Conservation (phyloP, 495 filamentous ascomycete genomes). For the Penicillium maclennaniae region DNA sequence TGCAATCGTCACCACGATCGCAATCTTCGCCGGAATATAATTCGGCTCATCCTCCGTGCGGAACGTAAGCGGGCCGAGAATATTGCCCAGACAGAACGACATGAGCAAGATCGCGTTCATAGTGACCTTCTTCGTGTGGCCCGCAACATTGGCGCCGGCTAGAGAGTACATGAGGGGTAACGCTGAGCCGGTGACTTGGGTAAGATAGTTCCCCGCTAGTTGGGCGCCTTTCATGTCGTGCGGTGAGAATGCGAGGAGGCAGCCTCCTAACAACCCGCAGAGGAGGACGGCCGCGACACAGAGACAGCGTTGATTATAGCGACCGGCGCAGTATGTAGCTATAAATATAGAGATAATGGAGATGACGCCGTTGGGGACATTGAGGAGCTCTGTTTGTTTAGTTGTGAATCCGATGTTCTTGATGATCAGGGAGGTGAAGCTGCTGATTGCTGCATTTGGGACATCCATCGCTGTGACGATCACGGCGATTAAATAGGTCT, state of each 20-base stretch:
- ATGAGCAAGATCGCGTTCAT: conserved; percentile 55
- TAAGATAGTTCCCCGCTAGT: conserved; percentile 39
- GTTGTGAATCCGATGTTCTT: conserved; percentile 54
- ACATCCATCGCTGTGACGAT: conserved; percentile 24
- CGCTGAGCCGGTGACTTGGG: conserved; percentile 35
- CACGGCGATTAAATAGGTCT: conserved; percentile 32
- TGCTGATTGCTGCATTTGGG: conserved; percentile 27
- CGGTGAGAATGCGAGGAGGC: conserved; percentile 55
- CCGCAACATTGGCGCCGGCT: conserved; percentile 41
- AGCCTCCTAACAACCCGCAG: conserved; percentile 50
- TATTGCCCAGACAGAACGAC: conserved; percentile 60
- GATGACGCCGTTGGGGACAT: conserved; percentile 59
- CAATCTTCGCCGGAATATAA: conserved; percentile 61
- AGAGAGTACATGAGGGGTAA: conserved; percentile 42
- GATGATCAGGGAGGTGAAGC: conserved; percentile 44
- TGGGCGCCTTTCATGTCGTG: conserved; percentile 28
- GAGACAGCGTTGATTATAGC: conserved; percentile 48
- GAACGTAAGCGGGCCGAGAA: conserved; percentile 55
- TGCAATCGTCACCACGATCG: conserved; percentile 47
- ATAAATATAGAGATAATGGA: conserved; percentile 52
- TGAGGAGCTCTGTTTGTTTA: conserved; percentile 54
- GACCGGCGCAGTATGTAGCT: conserved; percentile 38
- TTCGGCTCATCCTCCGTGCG: conserved; percentile 35
- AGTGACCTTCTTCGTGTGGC: conserved; percentile 52
- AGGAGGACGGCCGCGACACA: conserved; percentile 36